A percentile compares a stretch with the other conserved stretches of the same genome.
phyloP scores from a whole-genome alignment of 1,139 yeast species.

The Geotrichum armillariae region DNA sequence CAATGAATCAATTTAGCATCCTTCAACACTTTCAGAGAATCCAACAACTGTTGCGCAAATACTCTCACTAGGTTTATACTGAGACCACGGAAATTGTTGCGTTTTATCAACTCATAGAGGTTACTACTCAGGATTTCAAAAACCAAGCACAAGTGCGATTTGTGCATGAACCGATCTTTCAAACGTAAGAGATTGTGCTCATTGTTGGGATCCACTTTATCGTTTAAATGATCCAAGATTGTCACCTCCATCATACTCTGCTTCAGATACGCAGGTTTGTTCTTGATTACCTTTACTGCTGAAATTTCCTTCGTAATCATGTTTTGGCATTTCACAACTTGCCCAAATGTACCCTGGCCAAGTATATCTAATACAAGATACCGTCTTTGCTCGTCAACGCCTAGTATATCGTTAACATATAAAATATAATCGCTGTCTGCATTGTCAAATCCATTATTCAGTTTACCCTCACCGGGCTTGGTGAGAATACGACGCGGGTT shows the following conservation, averaged over 20 bases:
- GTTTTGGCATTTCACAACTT: conserved; percentile 96
- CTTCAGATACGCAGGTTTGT: conserved; percentile 87
- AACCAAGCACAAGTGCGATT: conserved; percentile 88
- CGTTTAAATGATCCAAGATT: conserved; percentile 76
- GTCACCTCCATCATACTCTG: conserved; percentile 92
- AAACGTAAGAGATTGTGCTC: conserved; percentile 74
- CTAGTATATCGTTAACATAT: conserved; percentile 91
- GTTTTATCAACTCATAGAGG: conserved; percentile 85
- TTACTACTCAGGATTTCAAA: conserved; percentile 88
- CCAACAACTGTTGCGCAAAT: conserved; percentile 77
- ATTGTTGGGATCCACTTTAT: conserved; percentile 65
- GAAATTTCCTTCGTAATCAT: conserved; percentile 83
- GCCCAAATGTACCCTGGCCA: conserved; percentile 98
- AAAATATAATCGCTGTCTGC: conserved; percentile 87
- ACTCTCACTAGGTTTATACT: conserved; percentile 76
- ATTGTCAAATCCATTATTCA: conserved; percentile 85
- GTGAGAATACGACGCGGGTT: conserved; percentile 92
- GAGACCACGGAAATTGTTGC: conserved; percentile 91
- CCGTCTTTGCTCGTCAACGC: conserved; percentile 78
- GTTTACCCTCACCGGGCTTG: conserved; percentile 83
- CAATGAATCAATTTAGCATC: conserved; percentile 89
- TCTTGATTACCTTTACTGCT: conserved; percentile 93
- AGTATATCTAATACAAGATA: conserved; percentile 85
- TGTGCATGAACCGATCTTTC: conserved; percentile 88
- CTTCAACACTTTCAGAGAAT: conserved; percentile 76